Base-by-base conservation (phyloP, 1,139 yeast species). In the Trichomonascaceae sp. region DNA sequence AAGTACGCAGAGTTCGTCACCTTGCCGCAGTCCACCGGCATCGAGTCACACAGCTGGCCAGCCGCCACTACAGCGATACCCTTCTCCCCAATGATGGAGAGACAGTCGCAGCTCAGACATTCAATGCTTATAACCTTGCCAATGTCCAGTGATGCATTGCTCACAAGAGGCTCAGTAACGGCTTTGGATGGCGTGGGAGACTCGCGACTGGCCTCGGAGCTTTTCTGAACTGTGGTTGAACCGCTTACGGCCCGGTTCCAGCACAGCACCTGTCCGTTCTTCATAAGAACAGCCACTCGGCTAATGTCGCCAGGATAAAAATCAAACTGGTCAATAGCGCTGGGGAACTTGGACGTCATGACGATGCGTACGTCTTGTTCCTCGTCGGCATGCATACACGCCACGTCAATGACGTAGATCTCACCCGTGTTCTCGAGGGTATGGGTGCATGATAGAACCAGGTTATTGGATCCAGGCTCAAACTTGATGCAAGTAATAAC, bases 401-500 rank as follows among this genome's bases (percentile, higher is more conserved):
- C 11, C 9, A 11, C 11, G 11, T 20, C 23, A 2, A 33, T 27
- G 20, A 30, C 16, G 25, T 22, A 18, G 14, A 26, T 16, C 17
- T 15, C 31, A 36, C 28, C 30, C 25, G 14, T 17, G 6, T 29
- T 28, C 4, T 33, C 37, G 5, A 28, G 30, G 27, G 13, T 27
- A 27, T 31, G 27, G 4, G 34, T 26, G 28, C 37, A 30, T 17
- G 32, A 34, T 9, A 30, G 27, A 6, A 36, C 29, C 31, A 36
- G 15, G 11, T 28, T 26, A 6, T 34, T 30, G 15, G 29, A 27
- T 11, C 26, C 37, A 18, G 36, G 33, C 15, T 26, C 29, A 17
- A 33, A 36, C 26, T 33, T 30, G 23, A 36, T 15, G 17, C 37
- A 33, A 16, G 34, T 34, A n/a, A 36, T 34, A 13, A 35, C 26